Percentiles rank a stretch among this genome's conserved stretches.
Conservation (phyloP, 352 stramenopile genomes). For the Phytophthora pinifolia region DNA sequence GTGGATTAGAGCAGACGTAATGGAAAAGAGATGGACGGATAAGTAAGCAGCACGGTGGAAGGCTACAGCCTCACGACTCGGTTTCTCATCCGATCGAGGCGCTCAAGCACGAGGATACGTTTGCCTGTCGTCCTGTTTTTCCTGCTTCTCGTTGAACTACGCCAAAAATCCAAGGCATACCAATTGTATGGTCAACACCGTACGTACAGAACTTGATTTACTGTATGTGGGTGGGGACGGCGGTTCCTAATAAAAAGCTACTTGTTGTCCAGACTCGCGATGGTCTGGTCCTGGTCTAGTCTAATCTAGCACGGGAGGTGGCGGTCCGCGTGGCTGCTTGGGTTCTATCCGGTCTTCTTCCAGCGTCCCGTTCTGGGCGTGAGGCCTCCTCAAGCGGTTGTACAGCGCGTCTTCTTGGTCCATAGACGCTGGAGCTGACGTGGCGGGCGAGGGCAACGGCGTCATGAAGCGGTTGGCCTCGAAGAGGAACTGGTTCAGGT, state of each 20-base stretch:
- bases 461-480: slow-evolving; percentile 66
- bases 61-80: slow-evolving; percentile 5
- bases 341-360: slow-evolving; percentile 23
- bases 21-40: slow-evolving; percentile 18
- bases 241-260: slow-evolving; percentile 30
- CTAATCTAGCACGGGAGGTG: slow-evolving; percentile 28
- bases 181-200: slow-evolving; percentile 21
- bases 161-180: too few species aligned
- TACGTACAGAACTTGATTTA: slow-evolving; percentile 9
- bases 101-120: slow-evolving; percentile 9
- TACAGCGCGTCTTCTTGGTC: neutral
- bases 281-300: slow-evolving; percentile 22
- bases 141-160: slow-evolving; percentile 5
- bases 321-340: slow-evolving; percentile 19
- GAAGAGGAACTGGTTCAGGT: slow-evolving; percentile 75
- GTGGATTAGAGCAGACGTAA: slow-evolving; percentile 33
- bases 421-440: neutral
- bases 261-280: slow-evolving; percentile 14
- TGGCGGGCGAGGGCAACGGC: slow-evolving; percentile 10
- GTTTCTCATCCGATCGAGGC: too few species aligned
- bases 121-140: too few species aligned
- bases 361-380: slow-evolving; percentile 20
- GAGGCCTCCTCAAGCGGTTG: slow-evolving; percentile 12
- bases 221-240: slow-evolving; percentile 15
- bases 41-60: neutral